These are phyloP conservation scores for Pythium biforme DNA, from an alignment of 352 stramenopile genomes.

Conservation along the genomic window DNA sequence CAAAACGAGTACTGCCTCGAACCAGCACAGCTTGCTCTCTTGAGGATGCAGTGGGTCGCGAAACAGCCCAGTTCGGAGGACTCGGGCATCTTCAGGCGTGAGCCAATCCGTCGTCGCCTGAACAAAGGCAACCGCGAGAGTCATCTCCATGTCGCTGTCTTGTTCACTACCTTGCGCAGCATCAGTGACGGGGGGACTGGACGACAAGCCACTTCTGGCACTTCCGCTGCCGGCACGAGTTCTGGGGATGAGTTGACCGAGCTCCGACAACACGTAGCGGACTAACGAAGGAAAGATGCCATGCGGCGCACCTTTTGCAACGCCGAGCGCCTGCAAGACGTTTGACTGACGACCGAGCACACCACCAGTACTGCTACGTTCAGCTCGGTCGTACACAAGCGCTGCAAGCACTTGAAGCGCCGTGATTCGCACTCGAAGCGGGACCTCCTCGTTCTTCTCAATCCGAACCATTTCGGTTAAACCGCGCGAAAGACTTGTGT, in stretches of 20 bases:
- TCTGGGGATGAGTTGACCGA: constrained; percentile 36
- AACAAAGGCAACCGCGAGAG: constrained; percentile 82
- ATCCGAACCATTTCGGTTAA: constrained; percentile 78
- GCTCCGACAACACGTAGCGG: constrained; percentile 72
- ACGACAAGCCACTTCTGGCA: constrained; percentile 6
- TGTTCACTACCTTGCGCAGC: constrained; percentile 28
- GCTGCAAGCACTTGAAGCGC: constrained; percentile 75
- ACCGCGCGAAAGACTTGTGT: constrained; percentile 66
- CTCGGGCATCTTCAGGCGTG: constrained; percentile 61
- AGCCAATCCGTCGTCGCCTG: constrained; percentile 79
- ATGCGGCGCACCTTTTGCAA: constrained; percentile 76
- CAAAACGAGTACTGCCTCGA: constrained; percentile 75
- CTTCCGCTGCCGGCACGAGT: background rate
- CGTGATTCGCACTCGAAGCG: constrained; percentile 53
- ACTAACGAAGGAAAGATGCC: constrained; percentile 82
- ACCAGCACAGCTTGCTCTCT: constrained; percentile 70
- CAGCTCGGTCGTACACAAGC: constrained; percentile 74
- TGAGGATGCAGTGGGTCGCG: constrained; percentile 42
- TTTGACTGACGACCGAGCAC: constrained; percentile 78
- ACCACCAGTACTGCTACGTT: constrained; percentile 59
- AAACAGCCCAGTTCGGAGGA: constrained; percentile 51
- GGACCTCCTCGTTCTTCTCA: constrained; percentile 59
- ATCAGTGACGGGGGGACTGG: background rate
- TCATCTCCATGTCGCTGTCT: constrained; percentile 89
- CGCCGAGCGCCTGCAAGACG: constrained; percentile 69